Conservation (phyloP, 371 early-diverging fungal genomes). For the Capniomyces stellatus region DNA sequence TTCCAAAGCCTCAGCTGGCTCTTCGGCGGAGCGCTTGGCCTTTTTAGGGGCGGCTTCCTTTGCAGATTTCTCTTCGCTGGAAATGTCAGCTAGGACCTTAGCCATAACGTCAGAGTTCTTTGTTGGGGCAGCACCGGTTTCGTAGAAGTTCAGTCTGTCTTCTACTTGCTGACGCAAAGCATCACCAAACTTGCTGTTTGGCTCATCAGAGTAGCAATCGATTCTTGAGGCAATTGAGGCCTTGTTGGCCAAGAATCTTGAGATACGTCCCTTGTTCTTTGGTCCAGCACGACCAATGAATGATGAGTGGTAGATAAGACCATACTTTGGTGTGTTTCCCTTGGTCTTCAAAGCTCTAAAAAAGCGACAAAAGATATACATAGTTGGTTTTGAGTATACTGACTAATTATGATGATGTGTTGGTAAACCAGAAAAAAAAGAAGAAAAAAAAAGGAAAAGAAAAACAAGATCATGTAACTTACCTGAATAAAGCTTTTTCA, state of each 20-base stretch:
- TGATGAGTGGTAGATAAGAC: conserved; percentile 91
- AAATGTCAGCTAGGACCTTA: conserved; percentile 57
- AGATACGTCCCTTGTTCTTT: conserved; percentile 97
- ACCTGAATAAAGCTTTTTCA: conserved; percentile 89
- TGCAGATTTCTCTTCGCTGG: conserved; percentile 39
- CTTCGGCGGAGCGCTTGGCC: conserved; percentile 17
- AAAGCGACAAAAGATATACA: neutral
- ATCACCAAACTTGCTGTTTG: conserved; percentile 84
- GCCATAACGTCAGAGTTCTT: conserved; percentile 92
- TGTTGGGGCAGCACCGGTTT: conserved; percentile 66
- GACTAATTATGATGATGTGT: too few species aligned
- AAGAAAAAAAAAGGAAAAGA: too few species aligned
- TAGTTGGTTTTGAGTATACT: too few species aligned
- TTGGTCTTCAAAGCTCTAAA: conserved; percentile 85
- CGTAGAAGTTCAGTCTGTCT: conserved; percentile 85
- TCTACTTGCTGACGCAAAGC: conserved; percentile 92
- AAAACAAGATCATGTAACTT: conserved; percentile 2
- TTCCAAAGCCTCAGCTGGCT: conserved; percentile 8
- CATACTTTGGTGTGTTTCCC: conserved; percentile 98
- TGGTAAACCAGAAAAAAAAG: too few species aligned
- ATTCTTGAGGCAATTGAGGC: conserved; percentile 93
- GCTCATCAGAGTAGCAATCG: conserved; percentile 86
- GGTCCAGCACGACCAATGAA: conserved; percentile 86
- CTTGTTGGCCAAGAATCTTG: conserved; percentile 97
- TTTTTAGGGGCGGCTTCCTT: conserved; percentile 6